Base-by-base conservation (phyloP, 768 basidiomycete genomes). In the button mushroom (Agaricus bisporus) region DNA sequence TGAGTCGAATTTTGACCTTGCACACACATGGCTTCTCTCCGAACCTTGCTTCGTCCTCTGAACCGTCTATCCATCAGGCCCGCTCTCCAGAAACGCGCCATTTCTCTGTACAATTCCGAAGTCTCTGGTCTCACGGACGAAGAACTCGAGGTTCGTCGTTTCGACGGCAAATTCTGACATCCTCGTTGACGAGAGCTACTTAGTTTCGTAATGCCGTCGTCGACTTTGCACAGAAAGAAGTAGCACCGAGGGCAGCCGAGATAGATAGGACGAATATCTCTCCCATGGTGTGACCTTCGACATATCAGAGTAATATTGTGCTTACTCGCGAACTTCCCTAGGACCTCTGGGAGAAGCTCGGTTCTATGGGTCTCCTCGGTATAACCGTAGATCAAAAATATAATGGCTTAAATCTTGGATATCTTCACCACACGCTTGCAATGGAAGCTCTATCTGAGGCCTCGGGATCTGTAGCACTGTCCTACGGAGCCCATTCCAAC, bases 361-460 rank as follows among this genome's bases (percentile, higher is more conserved):
- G 94, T 4, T 78, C 80, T 18, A 95, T 98, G 94, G 95, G 95
- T 9, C 75, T 98, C 26, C 79, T 98, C 15, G 94, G 94, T 53
- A 74, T 89, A 22, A 98, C 94, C 4, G 91, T 88, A 15, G 78
- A 84, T 10, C 78, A 85, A 37, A 75, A 88, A 61, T 90, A 91
- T 58, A 83, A 85, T n/a, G 94, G 94, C 2, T 74, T 95, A 41
- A 82, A 76, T 2, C 75, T 90, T 57, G 92, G 93, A 2, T 95
- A 94, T 68, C 75, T 94, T 47, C 79, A 91, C 48, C 93, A 94
- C 68, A 88, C 86, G 4, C 76, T 98, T 45, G 94, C 90, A 6
- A 97, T 97, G 94, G 95, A 98, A 72, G 91, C 91, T 57, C 73
- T 98, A 51, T 95, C 94, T 35, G 74, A 83, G 22, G 89, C 91